Evolutionary conservation across 2,329 filamentous ascomycete species (phyloP), one percentile per base, ranked within the genome.

Genomic region (Hortaea werneckii): DNA sequence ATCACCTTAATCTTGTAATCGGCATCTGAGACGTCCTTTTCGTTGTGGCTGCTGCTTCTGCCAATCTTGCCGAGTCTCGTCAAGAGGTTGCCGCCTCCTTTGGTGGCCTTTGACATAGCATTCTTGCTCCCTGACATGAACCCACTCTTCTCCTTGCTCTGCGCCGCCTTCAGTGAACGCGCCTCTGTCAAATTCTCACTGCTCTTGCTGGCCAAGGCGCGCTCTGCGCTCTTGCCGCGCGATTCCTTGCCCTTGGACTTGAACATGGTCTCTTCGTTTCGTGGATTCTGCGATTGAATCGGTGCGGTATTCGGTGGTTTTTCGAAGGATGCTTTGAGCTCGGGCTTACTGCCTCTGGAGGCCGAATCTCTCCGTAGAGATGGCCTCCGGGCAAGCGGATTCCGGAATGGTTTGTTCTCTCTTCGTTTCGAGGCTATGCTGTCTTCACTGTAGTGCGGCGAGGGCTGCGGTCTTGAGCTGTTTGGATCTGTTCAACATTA

Each of bases 1-100:
- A 96, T 87, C 38, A 94, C 81, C 56, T 84, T 87, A 58, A 88
- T 75, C 45, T 84, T 76, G 58, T 95, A 95, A 58, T 87, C 83
- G 60, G 92, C 87, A 54, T 87, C 87, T 9, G 87, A 68, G 2
- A 77, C 65, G 11, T 58, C 55, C 4, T 73, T 69, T 49, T 85
- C 81, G 61, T 81, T 85, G 55, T 81, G 78, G 54, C 80, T 85
- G 60, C 84, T 86, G 40, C 75, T 60, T 11, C 60, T 46, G 12
- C 54, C 58, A n/a, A 63, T 54, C 44, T 60, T 60, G 47, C 55
- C 53, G 6, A 61, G 50, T 6, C 54, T 48, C 8, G 45, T 55
- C 34, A 59, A 45, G 28, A 59, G 47, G 34, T 49, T 54, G 27
- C 55, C 53, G 12, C 55, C 52, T 10, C 54, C 52, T 12, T 51